Percentiles rank a stretch among this genome's conserved stretches.
Conservation (phyloP, 164 flowering plant species). For the Vitis rotundifolia region DNA sequence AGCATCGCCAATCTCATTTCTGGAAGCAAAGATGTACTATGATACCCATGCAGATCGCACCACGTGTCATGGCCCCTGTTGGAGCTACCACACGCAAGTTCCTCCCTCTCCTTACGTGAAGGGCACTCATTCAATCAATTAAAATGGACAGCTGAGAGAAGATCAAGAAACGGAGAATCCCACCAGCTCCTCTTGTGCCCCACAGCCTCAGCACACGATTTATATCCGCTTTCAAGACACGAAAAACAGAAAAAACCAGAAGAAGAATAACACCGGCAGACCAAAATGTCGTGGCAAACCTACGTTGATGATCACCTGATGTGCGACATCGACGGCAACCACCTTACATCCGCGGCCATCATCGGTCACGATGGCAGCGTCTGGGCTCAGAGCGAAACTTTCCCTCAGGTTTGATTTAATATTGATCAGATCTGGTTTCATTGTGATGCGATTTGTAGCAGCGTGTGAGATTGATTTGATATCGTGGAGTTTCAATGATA, state of each 20-base stretch:
- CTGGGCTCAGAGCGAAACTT: slow-evolving; percentile 60
- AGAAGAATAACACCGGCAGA: not conserved
- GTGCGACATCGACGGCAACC: slow-evolving; percentile 56
- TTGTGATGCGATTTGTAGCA: too few species aligned
- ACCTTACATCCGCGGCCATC: slow-evolving; percentile 54
- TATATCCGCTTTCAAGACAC: slow-evolving; percentile 5
- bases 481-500: too few species aligned
- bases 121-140: slow-evolving; percentile 24
- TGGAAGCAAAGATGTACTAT: too few species aligned
- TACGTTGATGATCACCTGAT: slow-evolving; percentile 61
- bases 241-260: not conserved
- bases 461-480: too few species aligned
- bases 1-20: too few species aligned
- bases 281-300: slow-evolving; percentile 41
- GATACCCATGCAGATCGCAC: too few species aligned
- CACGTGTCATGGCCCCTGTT: too few species aligned
- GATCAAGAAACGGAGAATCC: not conserved
- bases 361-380: slow-evolving; percentile 62
- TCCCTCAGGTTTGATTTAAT: slow-evolving; percentile 45
- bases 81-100: too few species aligned
- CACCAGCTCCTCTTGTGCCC: slow-evolving; percentile 6
- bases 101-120: slow-evolving; percentile 17
- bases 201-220: slow-evolving; percentile 1
- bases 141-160: slow-evolving; percentile 11
- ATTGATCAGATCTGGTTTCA: not conserved